phyloP scores from a whole-genome alignment of 2,329 filamentous ascomycete species.

The Fusarium protoensiforme region DNA sequence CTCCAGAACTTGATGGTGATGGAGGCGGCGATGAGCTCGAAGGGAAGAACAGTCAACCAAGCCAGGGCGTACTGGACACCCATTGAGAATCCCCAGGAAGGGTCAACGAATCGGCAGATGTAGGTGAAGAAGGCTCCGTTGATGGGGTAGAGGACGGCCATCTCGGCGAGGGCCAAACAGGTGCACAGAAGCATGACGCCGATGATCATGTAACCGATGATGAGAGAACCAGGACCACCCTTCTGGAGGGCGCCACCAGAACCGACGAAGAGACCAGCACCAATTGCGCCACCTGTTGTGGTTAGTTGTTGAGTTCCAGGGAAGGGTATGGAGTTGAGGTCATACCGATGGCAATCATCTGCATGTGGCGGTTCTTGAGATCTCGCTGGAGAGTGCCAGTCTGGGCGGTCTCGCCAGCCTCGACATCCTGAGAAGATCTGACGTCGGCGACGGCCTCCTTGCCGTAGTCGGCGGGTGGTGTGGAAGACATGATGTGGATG shows the following conservation, averaged over 20 bases:
- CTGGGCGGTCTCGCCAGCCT: constrained; percentile 31
- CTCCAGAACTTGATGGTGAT: constrained; percentile 88
- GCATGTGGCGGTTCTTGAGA: constrained; percentile 85
- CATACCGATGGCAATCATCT: constrained; percentile 91
- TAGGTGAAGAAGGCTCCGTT: constrained; percentile 93
- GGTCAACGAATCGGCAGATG: constrained; percentile 90
- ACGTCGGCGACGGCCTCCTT: constrained; percentile 35
- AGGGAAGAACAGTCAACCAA: constrained; percentile 85
- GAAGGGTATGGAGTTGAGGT: constrained; percentile 44
- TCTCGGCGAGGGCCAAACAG: constrained; percentile 89
- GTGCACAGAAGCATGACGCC: constrained; percentile 58
- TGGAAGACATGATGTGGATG: constrained; percentile 23
- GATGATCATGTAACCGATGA: constrained; percentile 73
- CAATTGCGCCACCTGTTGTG: constrained; percentile 51
- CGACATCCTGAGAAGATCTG: constrained; percentile 26
- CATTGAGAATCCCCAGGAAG: constrained; percentile 95
- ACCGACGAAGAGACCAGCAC: constrained; percentile 88
- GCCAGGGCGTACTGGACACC: constrained; percentile 94
- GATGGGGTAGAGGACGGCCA: constrained; percentile 90
- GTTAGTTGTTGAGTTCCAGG: constrained; percentile 4
- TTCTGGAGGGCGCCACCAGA: constrained; percentile 77
- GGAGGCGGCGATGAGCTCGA: constrained; percentile 88
- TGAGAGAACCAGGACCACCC: constrained; percentile 82
- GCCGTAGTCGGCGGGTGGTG: constrained; percentile 30
- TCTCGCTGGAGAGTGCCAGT: constrained; percentile 58